Evolutionary conservation across 352 stramenopile genomes (phyloP).

Genomic region (Globisporangium cystogenes): DNA sequence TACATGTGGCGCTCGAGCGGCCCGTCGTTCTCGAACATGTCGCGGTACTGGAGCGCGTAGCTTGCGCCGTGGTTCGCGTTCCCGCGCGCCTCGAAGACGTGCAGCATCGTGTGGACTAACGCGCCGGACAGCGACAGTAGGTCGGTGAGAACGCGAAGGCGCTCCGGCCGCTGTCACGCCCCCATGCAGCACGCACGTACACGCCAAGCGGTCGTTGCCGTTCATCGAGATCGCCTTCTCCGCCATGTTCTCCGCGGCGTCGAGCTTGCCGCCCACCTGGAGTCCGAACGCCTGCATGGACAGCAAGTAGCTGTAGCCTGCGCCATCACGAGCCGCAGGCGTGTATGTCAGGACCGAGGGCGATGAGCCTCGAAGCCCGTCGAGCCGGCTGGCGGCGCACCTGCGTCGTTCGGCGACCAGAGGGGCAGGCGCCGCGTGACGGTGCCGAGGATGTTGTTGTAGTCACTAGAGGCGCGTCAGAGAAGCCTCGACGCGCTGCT

Average conservation of each 20-base stretch:
- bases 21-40: constrained; percentile 69
- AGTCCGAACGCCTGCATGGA: constrained; percentile 84
- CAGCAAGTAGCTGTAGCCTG: constrained; percentile 72
- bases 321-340: background rate
- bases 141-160: too few species aligned
- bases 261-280: constrained; percentile 51
- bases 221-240: constrained; percentile 85
- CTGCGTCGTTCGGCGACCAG: constrained; percentile 70
- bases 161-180: too few species aligned
- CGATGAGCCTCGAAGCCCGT: too few species aligned
- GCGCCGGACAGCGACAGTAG: background rate
- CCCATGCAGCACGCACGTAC: constrained; percentile 27
- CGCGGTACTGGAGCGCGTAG: constrained; percentile 76
- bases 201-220: constrained; percentile 78
- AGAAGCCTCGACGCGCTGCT: background rate
- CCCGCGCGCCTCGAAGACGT: constrained; percentile 66
- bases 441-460: constrained; percentile 70
- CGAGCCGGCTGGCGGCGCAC: constrained; percentile 3
- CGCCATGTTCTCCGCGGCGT: constrained; percentile 58
- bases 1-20: constrained; percentile 70
- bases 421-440: constrained; percentile 65
- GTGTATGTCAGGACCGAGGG: too few species aligned
- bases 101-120: constrained; percentile 74
- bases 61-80: constrained; percentile 85
- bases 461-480: constrained; percentile 33